These are phyloP conservation scores for Heterobasidion parviporum DNA, from an alignment of 1,284 basidiomycete species.

Conservation along the genomic window DNA sequence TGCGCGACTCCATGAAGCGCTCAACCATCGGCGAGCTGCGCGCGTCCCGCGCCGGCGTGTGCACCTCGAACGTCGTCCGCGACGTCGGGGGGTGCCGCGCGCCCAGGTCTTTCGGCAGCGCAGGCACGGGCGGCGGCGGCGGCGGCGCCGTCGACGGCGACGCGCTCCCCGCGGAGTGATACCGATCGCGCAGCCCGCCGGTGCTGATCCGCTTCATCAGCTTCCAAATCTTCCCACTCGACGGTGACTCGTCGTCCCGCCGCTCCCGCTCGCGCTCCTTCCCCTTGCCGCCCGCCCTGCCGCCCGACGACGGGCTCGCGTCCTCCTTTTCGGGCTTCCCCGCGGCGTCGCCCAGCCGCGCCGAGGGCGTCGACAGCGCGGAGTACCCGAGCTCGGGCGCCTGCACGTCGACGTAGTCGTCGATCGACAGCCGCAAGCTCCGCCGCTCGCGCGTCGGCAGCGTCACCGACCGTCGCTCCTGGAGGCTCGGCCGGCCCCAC, in stretches of 20 bases:
- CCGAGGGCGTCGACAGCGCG: neutral
- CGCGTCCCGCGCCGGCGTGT: slow-evolving; percentile 3
- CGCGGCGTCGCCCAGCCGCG: neutral
- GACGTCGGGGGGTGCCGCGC: slow-evolving; percentile 7
- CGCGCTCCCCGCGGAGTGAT: slow-evolving; percentile 16
- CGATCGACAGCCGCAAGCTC: slow-evolving; percentile 17
- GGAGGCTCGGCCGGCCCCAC: slow-evolving; percentile 25
- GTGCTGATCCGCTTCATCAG: slow-evolving; percentile 63
- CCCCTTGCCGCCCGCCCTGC: slow-evolving; percentile 11
- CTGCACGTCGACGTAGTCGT: slow-evolving; percentile 16
- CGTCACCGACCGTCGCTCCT: slow-evolving; percentile 20
- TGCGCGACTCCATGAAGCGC: slow-evolving; percentile 22
- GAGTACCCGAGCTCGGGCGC: neutral
- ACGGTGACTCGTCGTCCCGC: slow-evolving; percentile 21
- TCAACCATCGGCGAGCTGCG: slow-evolving; percentile 9
- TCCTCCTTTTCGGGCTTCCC: neutral
- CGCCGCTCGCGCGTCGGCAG: slow-evolving; percentile 13
- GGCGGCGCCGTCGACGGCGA: slow-evolving; percentile 6
- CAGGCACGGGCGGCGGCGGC: slow-evolving; percentile 51
- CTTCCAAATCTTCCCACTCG: slow-evolving; percentile 49
- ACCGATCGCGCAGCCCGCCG: slow-evolving; percentile 53
- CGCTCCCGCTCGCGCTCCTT: slow-evolving; percentile 18
- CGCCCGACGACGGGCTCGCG: slow-evolving; percentile 7
- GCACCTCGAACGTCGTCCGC: slow-evolving; percentile 19
- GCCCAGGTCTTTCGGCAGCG: slow-evolving; percentile 36